Conservation (phyloP, 768 basidiomycete species). For the Mycena capillaripes region DNA sequence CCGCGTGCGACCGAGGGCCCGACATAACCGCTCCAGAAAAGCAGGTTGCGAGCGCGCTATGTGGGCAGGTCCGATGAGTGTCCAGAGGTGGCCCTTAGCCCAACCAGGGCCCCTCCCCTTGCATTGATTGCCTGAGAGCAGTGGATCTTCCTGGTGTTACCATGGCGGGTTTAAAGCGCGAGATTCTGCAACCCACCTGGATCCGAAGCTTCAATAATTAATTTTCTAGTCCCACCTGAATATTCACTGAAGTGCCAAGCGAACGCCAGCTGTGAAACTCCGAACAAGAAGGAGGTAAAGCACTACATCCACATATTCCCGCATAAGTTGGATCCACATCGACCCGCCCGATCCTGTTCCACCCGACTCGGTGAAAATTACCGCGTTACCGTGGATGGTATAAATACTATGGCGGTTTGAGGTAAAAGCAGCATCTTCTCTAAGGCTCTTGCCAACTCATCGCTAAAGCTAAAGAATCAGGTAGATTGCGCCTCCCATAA, state of each 20-base stretch:
- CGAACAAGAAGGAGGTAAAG: background rate
- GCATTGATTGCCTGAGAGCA: background rate
- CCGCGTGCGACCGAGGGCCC: conserved; percentile 28
- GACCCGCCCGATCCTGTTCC: conserved; percentile 2
- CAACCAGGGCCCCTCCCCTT: background rate
- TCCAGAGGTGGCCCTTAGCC: no score
- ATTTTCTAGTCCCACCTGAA: background rate
- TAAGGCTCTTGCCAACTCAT: no score
- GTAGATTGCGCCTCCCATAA: background rate
- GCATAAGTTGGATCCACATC: background rate
- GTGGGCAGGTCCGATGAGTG: no score
- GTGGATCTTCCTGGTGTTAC: background rate
- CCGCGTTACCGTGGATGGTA: background rate
- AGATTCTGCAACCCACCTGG: background rate
- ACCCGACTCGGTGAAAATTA: background rate
- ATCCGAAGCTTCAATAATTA: background rate
- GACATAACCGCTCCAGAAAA: background rate
- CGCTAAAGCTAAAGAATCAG: background rate
- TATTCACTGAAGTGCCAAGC: conserved; percentile 2
- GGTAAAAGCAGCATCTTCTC: background rate
- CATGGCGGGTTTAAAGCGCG: background rate
- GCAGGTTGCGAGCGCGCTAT: background rate
- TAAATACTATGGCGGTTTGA: conserved; percentile 15
- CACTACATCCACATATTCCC: background rate
- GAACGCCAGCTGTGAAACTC: background rate